Evolutionary conservation across 1,139 yeast species (phyloP).

Genomic region (Pichia sp.): DNA sequence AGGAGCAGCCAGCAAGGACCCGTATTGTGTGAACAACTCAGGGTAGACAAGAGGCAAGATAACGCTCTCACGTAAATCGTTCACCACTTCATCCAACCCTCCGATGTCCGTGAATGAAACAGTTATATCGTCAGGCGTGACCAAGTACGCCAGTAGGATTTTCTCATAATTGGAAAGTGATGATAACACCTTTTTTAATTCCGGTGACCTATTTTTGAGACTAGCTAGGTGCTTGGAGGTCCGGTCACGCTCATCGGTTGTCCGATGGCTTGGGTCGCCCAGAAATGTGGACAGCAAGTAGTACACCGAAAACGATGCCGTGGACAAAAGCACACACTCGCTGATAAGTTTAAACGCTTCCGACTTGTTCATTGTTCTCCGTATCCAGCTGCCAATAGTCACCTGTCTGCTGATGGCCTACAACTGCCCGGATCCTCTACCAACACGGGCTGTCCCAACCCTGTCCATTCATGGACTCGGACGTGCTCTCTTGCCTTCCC

Average conservation of each 20-base stretch:
- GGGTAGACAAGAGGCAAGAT: slow-evolving; percentile 82
- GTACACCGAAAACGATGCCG: slow-evolving; percentile 20
- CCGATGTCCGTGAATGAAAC: slow-evolving; percentile 80
- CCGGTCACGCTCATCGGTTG: slow-evolving; percentile 17
- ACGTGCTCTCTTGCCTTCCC: not conserved
- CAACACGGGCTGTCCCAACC: not conserved
- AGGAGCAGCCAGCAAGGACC: slow-evolving; percentile 75
- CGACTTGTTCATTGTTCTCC: slow-evolving; percentile 15
- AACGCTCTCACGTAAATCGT: slow-evolving; percentile 82
- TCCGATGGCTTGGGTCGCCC: slow-evolving; percentile 19
- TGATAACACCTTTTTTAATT: slow-evolving; percentile 13
- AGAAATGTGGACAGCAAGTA: slow-evolving; percentile 15
- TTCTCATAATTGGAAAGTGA: slow-evolving; percentile 55
- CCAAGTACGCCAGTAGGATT: slow-evolving; percentile 67
- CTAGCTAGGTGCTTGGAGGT: slow-evolving; percentile 17
- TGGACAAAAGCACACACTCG: slow-evolving; percentile 19
- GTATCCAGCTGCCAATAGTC: not conserved
- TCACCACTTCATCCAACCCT: slow-evolving; percentile 76
- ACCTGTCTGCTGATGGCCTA: no score
- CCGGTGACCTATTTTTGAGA: slow-evolving; percentile 15
- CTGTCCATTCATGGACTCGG: not conserved
- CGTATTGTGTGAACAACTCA: slow-evolving; percentile 56
- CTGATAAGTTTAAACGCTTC: slow-evolving; percentile 19
- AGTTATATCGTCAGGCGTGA: slow-evolving; percentile 77
- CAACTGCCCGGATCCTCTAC: no score